Evolutionary conservation across 164 flowering plant genomes (phyloP).

Genomic region (Tetrastigma voinierianum): DNA sequence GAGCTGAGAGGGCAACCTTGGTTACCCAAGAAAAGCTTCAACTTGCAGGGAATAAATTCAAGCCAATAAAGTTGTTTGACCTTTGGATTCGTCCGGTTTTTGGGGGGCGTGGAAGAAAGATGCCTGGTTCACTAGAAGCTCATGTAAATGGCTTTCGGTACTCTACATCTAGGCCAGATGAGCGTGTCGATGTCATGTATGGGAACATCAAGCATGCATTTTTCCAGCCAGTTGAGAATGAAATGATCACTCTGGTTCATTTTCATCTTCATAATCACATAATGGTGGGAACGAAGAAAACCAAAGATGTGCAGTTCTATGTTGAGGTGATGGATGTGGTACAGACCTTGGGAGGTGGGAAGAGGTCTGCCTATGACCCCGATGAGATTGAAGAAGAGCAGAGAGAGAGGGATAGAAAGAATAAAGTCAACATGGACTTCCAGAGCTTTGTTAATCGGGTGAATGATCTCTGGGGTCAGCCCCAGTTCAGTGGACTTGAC

Average conservation of each 20-base stretch:
- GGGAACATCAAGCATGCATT: slow-evolving; percentile 80
- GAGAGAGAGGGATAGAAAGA: slow-evolving; percentile 72
- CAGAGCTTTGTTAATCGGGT: slow-evolving; percentile 70
- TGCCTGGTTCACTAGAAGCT: slow-evolving; percentile 69
- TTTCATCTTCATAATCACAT: slow-evolving; percentile 84
- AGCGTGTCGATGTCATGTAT: slow-evolving; percentile 72
- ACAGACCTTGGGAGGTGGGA: slow-evolving; percentile 75
- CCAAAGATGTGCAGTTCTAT: slow-evolving; percentile 82
- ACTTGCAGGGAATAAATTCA: slow-evolving; percentile 54
- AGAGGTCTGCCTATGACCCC: slow-evolving; percentile 79
- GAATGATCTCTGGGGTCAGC: slow-evolving; percentile 72
- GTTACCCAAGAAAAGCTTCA: slow-evolving; percentile 81
- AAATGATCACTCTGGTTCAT: slow-evolving; percentile 76
- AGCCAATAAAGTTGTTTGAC: slow-evolving; percentile 61
- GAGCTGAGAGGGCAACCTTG: slow-evolving; percentile 86
- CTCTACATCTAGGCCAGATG: slow-evolving; percentile 64
- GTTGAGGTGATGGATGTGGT: slow-evolving; percentile 91
- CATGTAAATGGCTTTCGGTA: slow-evolving; percentile 74
- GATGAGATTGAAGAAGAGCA: slow-evolving; percentile 91
- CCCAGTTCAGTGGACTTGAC: slow-evolving; percentile 53
- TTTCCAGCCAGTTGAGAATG: slow-evolving; percentile 84
- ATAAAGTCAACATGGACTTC: slow-evolving; percentile 71
- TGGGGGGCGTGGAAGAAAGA: slow-evolving; percentile 73
- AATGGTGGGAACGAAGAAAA: slow-evolving; percentile 88
- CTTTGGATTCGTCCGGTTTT: slow-evolving; percentile 77